Percentiles rank a stretch among this genome's conserved stretches.
Conservation (phyloP, 1,284 basidiomycete genomes). For the Coniferiporia weirii region DNA sequence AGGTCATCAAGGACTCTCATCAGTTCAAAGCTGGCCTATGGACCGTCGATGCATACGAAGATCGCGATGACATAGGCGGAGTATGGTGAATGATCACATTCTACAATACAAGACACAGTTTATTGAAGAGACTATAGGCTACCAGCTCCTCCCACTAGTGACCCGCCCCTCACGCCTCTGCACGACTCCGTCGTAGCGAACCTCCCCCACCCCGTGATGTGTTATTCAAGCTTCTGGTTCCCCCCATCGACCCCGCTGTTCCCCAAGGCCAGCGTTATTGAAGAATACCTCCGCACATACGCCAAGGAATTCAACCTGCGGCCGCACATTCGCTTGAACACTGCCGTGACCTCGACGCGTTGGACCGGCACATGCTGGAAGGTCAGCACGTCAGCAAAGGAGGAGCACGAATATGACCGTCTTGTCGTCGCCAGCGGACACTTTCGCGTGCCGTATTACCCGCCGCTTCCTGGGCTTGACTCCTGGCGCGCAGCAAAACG, state of each 20-base stretch:
- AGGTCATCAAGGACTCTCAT: slow-evolving; percentile 51
- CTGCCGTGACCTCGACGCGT: slow-evolving; percentile 41
- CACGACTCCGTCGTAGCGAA: slow-evolving; percentile 77
- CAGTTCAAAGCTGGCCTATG: slow-evolving; percentile 54
- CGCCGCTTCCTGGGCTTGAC: slow-evolving; percentile 50
- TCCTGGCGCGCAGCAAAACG: slow-evolving; percentile 48
- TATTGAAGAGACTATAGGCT: slow-evolving; percentile 38
- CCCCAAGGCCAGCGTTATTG: slow-evolving; percentile 51
- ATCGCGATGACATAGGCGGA: slow-evolving; percentile 61
- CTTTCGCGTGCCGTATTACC: slow-evolving; percentile 57
- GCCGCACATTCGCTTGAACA: slow-evolving; percentile 50
- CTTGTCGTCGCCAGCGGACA: slow-evolving; percentile 72
- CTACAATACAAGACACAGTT: neutral
- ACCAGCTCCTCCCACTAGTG: slow-evolving; percentile 43
- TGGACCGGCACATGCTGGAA: slow-evolving; percentile 43
- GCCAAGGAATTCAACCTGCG: slow-evolving; percentile 50
- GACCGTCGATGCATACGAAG: slow-evolving; percentile 54
- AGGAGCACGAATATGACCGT: slow-evolving; percentile 46
- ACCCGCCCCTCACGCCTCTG: slow-evolving; percentile 59
- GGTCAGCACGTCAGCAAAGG: slow-evolving; percentile 40
- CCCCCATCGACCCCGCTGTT: slow-evolving; percentile 66
- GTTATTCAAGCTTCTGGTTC: slow-evolving; percentile 54
- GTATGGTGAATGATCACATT: slow-evolving; percentile 50
- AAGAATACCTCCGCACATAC: slow-evolving; percentile 57
- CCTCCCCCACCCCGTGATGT: slow-evolving; percentile 71